A percentile compares a stretch with the other conserved stretches of the same genome.
These are phyloP conservation scores for Hygrocybe coccinea DNA, from an alignment of 768 basidiomycete species.

Conservation along the genomic window DNA sequence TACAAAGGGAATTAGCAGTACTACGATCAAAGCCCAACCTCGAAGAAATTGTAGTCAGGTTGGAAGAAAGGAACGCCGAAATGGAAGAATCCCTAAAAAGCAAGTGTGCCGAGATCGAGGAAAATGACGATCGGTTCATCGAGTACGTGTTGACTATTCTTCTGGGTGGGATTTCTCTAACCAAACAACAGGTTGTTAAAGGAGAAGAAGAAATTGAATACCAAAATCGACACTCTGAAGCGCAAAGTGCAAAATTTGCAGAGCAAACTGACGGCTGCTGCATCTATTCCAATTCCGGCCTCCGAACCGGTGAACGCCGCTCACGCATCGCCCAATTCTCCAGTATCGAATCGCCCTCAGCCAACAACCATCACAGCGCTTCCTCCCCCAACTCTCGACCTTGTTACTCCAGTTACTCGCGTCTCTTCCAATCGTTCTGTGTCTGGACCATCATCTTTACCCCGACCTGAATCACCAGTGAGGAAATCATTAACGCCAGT, in stretches of 20 bases:
- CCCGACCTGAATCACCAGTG: constrained; percentile 54
- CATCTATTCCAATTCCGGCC: constrained; percentile 17
- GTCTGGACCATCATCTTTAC: constrained; percentile 42
- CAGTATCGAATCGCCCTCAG: constrained; percentile 13
- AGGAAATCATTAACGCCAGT: constrained; percentile 31
- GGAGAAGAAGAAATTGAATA: constrained; percentile 70
- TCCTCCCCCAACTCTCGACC: constrained; percentile 9
- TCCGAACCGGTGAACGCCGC: neutral
- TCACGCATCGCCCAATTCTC: constrained; percentile 12
- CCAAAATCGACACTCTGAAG: constrained; percentile 65
- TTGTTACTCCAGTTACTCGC: constrained; percentile 11
- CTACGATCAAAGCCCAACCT: constrained; percentile 53
- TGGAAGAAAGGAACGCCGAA: constrained; percentile 67
- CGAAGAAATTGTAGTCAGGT: constrained; percentile 49
- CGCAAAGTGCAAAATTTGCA: constrained; percentile 72
- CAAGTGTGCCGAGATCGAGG: constrained; percentile 77
- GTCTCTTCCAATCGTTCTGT: constrained; percentile 31
- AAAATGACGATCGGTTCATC: constrained; percentile 75
- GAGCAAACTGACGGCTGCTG: constrained; percentile 53
- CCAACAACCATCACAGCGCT: constrained; percentile 6
- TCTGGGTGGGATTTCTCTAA: constrained; percentile 2
- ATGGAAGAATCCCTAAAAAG: constrained; percentile 67
- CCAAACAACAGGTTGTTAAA: constrained; percentile 55
- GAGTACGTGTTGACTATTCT: constrained; percentile 47
- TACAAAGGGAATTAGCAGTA: constrained; percentile 52